A percentile compares a stretch with the other conserved stretches of the same genome.
Evolutionary conservation across 768 basidiomycete genomes (phyloP).

Genomic region (Collybia sordida): DNA sequence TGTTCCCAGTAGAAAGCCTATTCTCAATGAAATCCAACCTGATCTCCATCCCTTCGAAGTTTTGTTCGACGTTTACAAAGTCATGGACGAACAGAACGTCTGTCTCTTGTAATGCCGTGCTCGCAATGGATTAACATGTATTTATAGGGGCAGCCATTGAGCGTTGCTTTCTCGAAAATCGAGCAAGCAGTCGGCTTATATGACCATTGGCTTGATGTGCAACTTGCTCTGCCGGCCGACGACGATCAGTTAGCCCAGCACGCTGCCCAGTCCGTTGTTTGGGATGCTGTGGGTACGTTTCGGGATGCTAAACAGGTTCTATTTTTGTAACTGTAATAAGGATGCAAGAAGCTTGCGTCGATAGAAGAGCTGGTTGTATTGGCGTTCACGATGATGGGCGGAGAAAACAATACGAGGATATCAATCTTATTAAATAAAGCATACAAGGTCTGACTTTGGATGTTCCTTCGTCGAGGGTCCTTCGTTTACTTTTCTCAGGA

Average conservation of each 20-base stretch:
- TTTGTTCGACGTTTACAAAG: slow-evolving; percentile 73
- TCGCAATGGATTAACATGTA: neutral
- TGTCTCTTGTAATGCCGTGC: slow-evolving; percentile 10
- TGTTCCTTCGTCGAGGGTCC: neutral
- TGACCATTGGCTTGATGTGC: slow-evolving; percentile 69
- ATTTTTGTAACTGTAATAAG: slow-evolving; percentile 36
- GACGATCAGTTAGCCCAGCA: slow-evolving; percentile 72
- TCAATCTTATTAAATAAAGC: slow-evolving; percentile 64
- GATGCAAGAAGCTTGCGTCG: slow-evolving; percentile 61
- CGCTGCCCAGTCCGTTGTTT: slow-evolving; percentile 70
- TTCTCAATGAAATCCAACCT: slow-evolving; percentile 72
- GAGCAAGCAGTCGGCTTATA: slow-evolving; percentile 65
- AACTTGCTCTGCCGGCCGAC: slow-evolving; percentile 46
- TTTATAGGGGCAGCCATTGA: slow-evolving; percentile 66
- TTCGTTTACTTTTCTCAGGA: slow-evolving; percentile 35
- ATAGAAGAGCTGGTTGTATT: slow-evolving; percentile 72
- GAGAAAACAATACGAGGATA: slow-evolving; percentile 62
- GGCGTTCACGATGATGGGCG: slow-evolving; percentile 58
- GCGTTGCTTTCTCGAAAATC: slow-evolving; percentile 67
- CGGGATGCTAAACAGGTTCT: neutral
- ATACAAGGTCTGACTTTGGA: slow-evolving; percentile 47
- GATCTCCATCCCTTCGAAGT: slow-evolving; percentile 76
- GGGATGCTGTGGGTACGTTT: slow-evolving; percentile 64
- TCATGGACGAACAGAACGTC: slow-evolving; percentile 68
- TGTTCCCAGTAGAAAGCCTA: slow-evolving; percentile 43